Evolutionary conservation across 345 rosid species (phyloP).

Genomic region (Citropsis articulata): DNA sequence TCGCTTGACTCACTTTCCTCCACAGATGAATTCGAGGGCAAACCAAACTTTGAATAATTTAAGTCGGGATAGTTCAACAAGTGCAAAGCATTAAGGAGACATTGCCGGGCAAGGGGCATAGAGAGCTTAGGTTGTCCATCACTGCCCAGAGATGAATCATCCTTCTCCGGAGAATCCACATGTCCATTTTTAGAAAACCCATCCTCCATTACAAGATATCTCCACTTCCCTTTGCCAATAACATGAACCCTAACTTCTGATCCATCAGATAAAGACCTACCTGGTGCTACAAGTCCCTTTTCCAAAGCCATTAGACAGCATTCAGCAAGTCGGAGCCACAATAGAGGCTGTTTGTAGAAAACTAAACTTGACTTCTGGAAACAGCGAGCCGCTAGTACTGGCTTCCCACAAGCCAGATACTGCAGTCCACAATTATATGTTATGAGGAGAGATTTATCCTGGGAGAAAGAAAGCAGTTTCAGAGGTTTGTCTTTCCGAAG

Average conservation of each 20-base stretch:
- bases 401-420: slow-evolving; percentile 83
- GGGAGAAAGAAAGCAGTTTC: slow-evolving; percentile 67
- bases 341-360: slow-evolving; percentile 62
- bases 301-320: slow-evolving; percentile 86
- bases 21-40: slow-evolving; percentile 35
- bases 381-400: slow-evolving; percentile 82
- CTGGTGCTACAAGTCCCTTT: slow-evolving; percentile 58
- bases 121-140: slow-evolving; percentile 70
- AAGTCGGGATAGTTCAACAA: slow-evolving; percentile 50
- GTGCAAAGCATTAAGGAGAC: slow-evolving; percentile 74
- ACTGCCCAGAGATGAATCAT: slow-evolving; percentile 30
- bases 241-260: slow-evolving; percentile 61
- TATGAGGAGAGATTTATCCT: slow-evolving; percentile 77
- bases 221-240: slow-evolving; percentile 92
- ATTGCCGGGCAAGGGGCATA: slow-evolving; percentile 70
- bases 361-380: slow-evolving; percentile 74
- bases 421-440: slow-evolving; percentile 85
- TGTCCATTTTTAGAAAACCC: slow-evolving; percentile 40
- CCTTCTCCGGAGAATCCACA: slow-evolving; percentile 34
- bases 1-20: slow-evolving; percentile 52
- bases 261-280: slow-evolving; percentile 35
- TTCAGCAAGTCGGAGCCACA: slow-evolving; percentile 97
- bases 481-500: slow-evolving; percentile 72
- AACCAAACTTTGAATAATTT: slow-evolving; percentile 36
- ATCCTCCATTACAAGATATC: slow-evolving; percentile 65